Evolutionary conservation across 1,139 yeast species (phyloP).

Genomic region (Pichia terricola): DNA sequence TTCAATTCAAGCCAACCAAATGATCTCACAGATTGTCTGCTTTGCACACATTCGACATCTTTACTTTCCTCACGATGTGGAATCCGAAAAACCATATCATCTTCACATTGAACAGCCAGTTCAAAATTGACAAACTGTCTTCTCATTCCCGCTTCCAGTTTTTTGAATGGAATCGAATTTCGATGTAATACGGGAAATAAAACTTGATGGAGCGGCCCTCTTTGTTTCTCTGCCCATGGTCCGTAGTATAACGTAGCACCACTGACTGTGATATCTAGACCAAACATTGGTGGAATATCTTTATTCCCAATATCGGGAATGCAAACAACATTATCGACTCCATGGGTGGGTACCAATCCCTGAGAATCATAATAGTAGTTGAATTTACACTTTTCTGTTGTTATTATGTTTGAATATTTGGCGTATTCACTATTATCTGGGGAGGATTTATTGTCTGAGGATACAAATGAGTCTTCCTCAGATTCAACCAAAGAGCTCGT

Average conservation of each 20-base stretch:
- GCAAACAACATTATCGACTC: slow-evolving; percentile 12
- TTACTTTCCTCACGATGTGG: slow-evolving; percentile 84
- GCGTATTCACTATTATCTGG: slow-evolving; percentile 57
- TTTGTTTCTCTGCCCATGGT: slow-evolving; percentile 90
- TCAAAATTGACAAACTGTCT: slow-evolving; percentile 52
- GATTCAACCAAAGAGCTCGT: slow-evolving; percentile 2
- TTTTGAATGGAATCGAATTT: slow-evolving; percentile 41
- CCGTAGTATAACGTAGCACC: slow-evolving; percentile 76
- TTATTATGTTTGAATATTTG: slow-evolving; percentile 64
- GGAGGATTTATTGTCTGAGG: slow-evolving; percentile 2
- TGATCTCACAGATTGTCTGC: slow-evolving; percentile 34
- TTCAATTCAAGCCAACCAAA: slow-evolving; percentile 90
- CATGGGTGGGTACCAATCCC: slow-evolving; percentile 43
- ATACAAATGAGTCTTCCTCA: background rate
- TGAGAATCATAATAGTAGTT: slow-evolving; percentile 63
- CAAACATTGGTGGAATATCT: slow-evolving; percentile 55
- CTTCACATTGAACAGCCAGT: slow-evolving; percentile 46
- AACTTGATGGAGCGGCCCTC: slow-evolving; percentile 54
- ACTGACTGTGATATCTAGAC: slow-evolving; percentile 49
- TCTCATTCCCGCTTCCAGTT: slow-evolving; percentile 36
- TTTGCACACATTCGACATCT: slow-evolving; percentile 30
- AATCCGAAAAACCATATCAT: slow-evolving; percentile 58
- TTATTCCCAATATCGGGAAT: slow-evolving; percentile 45
- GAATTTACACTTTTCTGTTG: slow-evolving; percentile 45
- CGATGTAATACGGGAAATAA: slow-evolving; percentile 61